These are phyloP conservation scores for Warburgia ugandensis DNA, from an alignment of 164 flowering plant genomes.

Conservation along the genomic window DNA sequence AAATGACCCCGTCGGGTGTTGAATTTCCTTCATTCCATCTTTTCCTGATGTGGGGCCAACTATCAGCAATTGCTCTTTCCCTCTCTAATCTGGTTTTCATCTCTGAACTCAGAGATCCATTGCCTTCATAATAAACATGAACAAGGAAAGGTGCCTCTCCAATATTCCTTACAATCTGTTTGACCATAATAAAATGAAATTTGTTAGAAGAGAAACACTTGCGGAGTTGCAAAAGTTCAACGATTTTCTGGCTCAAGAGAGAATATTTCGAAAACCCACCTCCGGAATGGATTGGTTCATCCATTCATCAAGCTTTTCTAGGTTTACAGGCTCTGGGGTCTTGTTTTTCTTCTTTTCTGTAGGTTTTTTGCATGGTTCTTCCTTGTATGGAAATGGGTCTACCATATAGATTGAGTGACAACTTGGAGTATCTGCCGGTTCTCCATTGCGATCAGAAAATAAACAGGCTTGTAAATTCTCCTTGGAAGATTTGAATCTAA, in stretches of 20 bases:
- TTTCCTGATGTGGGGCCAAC: conserved; percentile 17
- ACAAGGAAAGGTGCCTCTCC: conserved; percentile 31
- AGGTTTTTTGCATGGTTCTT: too few species aligned
- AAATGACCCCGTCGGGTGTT: conserved; percentile 27
- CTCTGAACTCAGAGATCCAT: too few species aligned
- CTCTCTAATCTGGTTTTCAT: conserved; percentile 13
- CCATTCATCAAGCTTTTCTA: conserved; percentile 24
- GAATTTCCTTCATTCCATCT: conserved; percentile 20
- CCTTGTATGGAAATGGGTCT: not conserved
- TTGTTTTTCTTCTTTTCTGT: not conserved
- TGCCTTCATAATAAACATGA: conserved; percentile 18
- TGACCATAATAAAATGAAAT: not conserved
- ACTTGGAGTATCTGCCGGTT: not conserved
- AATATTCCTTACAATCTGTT: conserved; percentile 29
- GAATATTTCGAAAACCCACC: conserved; percentile 10
- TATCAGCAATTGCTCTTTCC: conserved; percentile 12
- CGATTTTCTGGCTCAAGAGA: not conserved
- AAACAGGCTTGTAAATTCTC: not conserved
- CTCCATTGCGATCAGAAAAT: not conserved
- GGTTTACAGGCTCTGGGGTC: not conserved
- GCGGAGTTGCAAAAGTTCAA: not conserved
- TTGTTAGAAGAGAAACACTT: not conserved
- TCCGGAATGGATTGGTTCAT: conserved; percentile 19
- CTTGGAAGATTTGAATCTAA: not conserved
- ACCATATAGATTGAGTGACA: not conserved